Evolutionary conservation across 345 rosid species (phyloP), one percentile per base, ranked within the genome.

Genomic region (Tarenaya hassleriana): DNA sequence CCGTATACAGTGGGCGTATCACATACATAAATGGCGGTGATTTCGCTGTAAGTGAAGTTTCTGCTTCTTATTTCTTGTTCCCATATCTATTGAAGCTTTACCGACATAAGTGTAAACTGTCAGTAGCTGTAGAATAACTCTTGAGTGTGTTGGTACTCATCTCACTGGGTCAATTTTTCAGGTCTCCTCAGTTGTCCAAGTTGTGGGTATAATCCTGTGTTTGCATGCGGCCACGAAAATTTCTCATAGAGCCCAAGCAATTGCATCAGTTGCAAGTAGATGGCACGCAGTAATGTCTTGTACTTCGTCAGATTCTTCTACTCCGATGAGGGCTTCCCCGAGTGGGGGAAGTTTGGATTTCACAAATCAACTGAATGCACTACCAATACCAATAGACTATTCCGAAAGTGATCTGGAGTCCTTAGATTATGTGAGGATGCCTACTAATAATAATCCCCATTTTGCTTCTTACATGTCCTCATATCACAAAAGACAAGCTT

Each of bases 261-360:
- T 81, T 40, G 84, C 83, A 46, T 75, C 95, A 0, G 34, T 78
- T 49, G 94, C 86, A 10, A 78, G 88, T 62, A 75, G 77, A 77
- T 90, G 97, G 95, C 97, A 90, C 62, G 95, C 95, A 13, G 41
- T 83, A 34, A 84, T 76, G 50, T 86, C 95, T 12, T 86, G 95
- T 35, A 24, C 64, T 19, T 50, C 80, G 7, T 40, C 54, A 18
- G 94, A 77, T 41, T 38, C 74, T 51, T n/a, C n/a, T n/a, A 64
- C 85, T 61, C 75, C 65, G n/a, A 39, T 73, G 35, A 71, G 92
- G 72, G 40, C 35, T 32, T 64, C 87, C 55, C 68, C 66, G 66
- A 77, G 81, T 32, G 31, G 37, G 7, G 88, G 75, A 33, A 81
- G 66, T 67, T 71, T 72, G 46, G 91, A 76, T 34, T 53, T 58